phyloP scores from a whole-genome alignment of 2,329 filamentous ascomycete species.

The Trichoderma koningiopsis region DNA sequence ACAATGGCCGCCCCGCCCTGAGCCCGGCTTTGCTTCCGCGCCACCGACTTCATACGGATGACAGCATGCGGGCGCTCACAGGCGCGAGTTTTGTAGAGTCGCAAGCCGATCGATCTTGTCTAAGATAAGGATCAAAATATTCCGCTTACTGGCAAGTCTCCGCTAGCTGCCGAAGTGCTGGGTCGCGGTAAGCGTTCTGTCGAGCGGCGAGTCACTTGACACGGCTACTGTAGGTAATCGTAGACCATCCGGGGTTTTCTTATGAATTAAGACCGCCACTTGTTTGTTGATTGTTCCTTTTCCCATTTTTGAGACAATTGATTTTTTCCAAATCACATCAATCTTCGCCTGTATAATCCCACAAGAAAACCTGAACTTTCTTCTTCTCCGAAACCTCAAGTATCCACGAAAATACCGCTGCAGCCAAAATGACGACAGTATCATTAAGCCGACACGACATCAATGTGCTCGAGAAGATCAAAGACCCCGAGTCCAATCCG shows the following conservation, averaged over 20 bases:
- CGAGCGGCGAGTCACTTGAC: slow-evolving; percentile 14
- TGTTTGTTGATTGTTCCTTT: not conserved
- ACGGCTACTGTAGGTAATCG: slow-evolving; percentile 13
- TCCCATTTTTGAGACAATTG: not conserved
- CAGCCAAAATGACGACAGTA: slow-evolving; percentile 49
- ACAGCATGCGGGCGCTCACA: slow-evolving; percentile 10
- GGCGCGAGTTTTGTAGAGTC: not conserved
- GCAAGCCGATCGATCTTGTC: slow-evolving; percentile 7
- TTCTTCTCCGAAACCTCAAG: not conserved
- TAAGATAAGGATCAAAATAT: not conserved
- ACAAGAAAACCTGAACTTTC: not conserved
- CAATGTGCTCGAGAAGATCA: slow-evolving; percentile 66
- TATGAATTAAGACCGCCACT: slow-evolving; percentile 4
- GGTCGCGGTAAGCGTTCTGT: not conserved
- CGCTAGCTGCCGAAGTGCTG: slow-evolving; percentile 9
- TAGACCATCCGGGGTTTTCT: not conserved
- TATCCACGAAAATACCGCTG: not conserved
- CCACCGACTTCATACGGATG: slow-evolving; percentile 3
- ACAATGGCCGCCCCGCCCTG: slow-evolving; percentile 39
- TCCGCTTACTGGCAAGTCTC: slow-evolving; percentile 7
- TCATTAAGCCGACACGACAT: slow-evolving; percentile 60
- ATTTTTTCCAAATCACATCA: not conserved
- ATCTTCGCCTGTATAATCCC: not conserved
- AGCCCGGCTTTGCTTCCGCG: slow-evolving; percentile 22
- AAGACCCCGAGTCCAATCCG: slow-evolving; percentile 65